phyloP scores from a whole-genome alignment of 768 basidiomycete genomes.

The Suillus paluster region DNA sequence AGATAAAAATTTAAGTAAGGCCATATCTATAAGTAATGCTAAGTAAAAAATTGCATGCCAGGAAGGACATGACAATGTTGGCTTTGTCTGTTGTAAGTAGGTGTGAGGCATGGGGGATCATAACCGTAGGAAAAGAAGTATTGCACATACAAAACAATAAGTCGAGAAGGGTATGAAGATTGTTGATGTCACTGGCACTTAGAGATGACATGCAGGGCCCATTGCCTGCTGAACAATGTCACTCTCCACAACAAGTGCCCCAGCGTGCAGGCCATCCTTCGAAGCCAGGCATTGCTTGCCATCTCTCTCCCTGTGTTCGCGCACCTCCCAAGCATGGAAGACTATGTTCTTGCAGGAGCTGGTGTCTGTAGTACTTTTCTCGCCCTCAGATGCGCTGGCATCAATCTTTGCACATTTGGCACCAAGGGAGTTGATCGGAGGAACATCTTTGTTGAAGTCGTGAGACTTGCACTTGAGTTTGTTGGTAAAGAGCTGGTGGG shows the following conservation, averaged over 20 bases:
- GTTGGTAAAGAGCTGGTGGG: conserved; percentile 59
- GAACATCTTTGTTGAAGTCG: conserved; percentile 27
- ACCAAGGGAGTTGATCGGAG: conserved; percentile 4
- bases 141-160: conserved; percentile 2
- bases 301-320: conserved; percentile 28
- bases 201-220: conserved; percentile 23
- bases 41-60: too few relatives aligned
- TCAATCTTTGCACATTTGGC: conserved; percentile 24
- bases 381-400: conserved; percentile 19
- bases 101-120: neutral
- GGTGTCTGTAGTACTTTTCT: conserved; percentile 13
- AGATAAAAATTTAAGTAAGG: neutral
- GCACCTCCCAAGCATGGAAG: conserved; percentile 24
- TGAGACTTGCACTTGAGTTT: conserved; percentile 30
- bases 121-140: neutral
- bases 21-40: too few relatives aligned
- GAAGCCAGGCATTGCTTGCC: conserved; percentile 26
- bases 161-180: neutral
- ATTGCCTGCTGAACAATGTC: conserved; percentile 36
- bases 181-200: neutral
- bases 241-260: conserved; percentile 30
- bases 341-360: conserved; percentile 7
- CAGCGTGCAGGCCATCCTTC: conserved; percentile 35
- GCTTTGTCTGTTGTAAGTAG: too few relatives aligned
- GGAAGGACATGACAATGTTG: too few relatives aligned